Conservation (phyloP, 108 stramenopile genomes). For the Nannochloropsis oceanica region DNA sequence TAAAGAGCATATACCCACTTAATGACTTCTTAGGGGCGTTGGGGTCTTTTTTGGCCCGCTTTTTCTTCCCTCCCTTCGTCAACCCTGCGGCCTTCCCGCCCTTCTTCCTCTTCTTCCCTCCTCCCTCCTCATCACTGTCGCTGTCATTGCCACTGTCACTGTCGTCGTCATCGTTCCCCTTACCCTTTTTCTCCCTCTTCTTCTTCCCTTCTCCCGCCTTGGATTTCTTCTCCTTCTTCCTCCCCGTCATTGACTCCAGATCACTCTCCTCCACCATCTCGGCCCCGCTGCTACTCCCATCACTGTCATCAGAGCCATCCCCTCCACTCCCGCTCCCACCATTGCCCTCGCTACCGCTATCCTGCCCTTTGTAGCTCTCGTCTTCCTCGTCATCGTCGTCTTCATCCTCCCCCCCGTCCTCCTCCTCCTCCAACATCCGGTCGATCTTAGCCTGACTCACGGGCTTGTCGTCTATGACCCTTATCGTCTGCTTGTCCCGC, state of each 20-base stretch:
- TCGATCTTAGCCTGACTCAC: neutral
- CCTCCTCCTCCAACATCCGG: neutral
- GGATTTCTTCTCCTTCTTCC: neutral
- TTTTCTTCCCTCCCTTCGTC: neutral
- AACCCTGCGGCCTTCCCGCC: neutral
- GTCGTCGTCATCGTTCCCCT: conserved; percentile 39
- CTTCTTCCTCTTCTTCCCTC: neutral
- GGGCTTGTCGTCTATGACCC: neutral
- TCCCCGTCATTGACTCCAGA: neutral
- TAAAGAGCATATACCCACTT: conserved; percentile 65
- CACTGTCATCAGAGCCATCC: conserved; percentile 15
- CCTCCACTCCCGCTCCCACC: neutral
- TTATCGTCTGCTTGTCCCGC: neutral
- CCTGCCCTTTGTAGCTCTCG: neutral
- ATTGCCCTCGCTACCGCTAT: conserved; percentile 23
- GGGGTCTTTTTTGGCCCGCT: conserved; percentile 44
- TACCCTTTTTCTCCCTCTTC: neutral
- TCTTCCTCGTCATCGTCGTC: neutral
- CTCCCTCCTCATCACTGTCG: neutral
- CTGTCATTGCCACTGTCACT: neutral
- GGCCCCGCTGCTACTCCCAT: conserved; percentile 2
- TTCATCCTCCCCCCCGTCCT: conserved; percentile 5
- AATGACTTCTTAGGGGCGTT: conserved; percentile 79
- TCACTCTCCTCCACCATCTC: conserved; percentile 4
- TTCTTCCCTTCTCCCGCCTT: neutral